Evolutionary conservation across 2,329 filamentous ascomycete species (phyloP).

Genomic region (Botrytis cinerea): DNA sequence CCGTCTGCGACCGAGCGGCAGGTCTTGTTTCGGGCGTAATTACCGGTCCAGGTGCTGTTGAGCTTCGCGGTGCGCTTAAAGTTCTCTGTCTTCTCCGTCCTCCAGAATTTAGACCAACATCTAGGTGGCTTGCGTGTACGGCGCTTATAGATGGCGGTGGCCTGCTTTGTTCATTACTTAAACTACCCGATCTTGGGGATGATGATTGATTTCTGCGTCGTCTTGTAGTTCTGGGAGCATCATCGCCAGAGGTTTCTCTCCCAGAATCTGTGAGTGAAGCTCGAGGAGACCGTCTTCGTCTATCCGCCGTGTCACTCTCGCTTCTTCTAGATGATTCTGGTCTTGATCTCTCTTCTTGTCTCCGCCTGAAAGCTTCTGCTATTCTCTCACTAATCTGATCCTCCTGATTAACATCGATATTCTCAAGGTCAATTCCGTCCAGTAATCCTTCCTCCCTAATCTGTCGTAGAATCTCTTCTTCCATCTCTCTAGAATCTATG

Average conservation of each 20-base stretch:
- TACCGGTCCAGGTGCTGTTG: constrained; percentile 51
- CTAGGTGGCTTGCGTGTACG: constrained; percentile 51
- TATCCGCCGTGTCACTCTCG: constrained; percentile 35
- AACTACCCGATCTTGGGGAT: constrained; percentile 49
- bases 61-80: constrained; percentile 56
- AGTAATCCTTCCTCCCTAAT: constrained; percentile 85
- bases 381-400: constrained; percentile 90
- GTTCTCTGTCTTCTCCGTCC: constrained; percentile 51
- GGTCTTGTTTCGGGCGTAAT: constrained; percentile 49
- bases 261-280: constrained; percentile 33
- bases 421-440: constrained; percentile 85
- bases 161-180: constrained; percentile 53
- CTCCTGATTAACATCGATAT: constrained; percentile 79
- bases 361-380: constrained; percentile 79
- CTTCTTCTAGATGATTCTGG: constrained; percentile 48
- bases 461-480: constrained; percentile 85
- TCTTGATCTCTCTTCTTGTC: constrained; percentile 65
- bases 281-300: constrained; percentile 38
- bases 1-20: constrained; percentile 64
- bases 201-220: constrained; percentile 48
- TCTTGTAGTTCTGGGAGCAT: constrained; percentile 31
- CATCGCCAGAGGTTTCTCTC: constrained; percentile 37
- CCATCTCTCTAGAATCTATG: constrained; percentile 74
- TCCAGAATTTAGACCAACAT: constrained; percentile 51
- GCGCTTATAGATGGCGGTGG: constrained; percentile 50